Base-by-base conservation (phyloP, 2,329 filamentous ascomycete species). In the Cladorrhinum sp. region DNA sequence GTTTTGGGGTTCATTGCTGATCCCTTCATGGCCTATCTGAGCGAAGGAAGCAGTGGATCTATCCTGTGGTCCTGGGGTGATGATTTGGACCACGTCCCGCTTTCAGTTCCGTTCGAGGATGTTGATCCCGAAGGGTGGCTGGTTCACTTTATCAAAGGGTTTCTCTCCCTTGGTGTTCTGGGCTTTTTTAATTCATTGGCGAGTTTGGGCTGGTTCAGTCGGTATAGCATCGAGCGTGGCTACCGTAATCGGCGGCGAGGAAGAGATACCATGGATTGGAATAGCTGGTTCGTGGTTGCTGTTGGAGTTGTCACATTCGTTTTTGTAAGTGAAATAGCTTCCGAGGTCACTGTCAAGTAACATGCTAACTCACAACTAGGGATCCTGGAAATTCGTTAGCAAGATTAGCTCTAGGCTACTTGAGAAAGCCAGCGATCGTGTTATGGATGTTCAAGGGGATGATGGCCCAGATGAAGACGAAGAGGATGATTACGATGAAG, bases 1-100 rank as follows among this genome's bases (percentile, higher is more conserved):
- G 41, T 91, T 0, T 85, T 98, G 59, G 95, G 95, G 48, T 98
- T 97, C 69, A 77, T 98, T 66, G 93, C 93, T 62, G 93, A 98
- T 74, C 93, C 93, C 1, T 91, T 98, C 62, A 88, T 98, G 73
- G 91, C 92, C 68, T 77, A 96, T 25, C 96, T 93, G 79, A 77
- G 93, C 58, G 92, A 96, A n/a, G n/a, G n/a, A n/a, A n/a, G n/a
- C n/a, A n/a, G n/a, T n/a, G n/a, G n/a, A n/a, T n/a, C n/a, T n/a
- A n/a, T n/a, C n/a, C n/a, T n/a, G n/a, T n/a, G n/a, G n/a, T n/a
- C n/a, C n/a, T 67, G 76, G 50, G 70, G 73, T 16, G 76, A 76
- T 32, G 78, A 78, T 48, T 68, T 75, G 45, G 75, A n/a, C n/a
- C n/a, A n/a, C n/a, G n/a, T n/a, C n/a, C n/a, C n/a, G n/a, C n/a